Evolutionary conservation across 1,284 basidiomycete genomes (phyloP).

Genomic region (Malassezia arunalokei): DNA sequence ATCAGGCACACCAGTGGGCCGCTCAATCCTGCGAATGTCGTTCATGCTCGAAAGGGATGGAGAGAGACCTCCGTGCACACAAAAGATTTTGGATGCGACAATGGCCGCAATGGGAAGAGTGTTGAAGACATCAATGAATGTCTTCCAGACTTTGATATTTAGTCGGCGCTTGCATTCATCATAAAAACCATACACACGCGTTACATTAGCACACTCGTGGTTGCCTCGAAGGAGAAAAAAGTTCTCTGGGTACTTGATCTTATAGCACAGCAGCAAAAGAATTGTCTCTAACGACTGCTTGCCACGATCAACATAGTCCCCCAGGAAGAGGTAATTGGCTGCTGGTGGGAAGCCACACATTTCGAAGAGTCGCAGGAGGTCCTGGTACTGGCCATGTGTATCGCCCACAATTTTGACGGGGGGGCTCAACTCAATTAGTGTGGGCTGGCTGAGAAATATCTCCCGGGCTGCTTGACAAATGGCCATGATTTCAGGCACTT

Average conservation of each 20-base stretch:
- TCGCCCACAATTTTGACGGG: conserved; percentile 99
- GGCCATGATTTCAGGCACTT: conserved; percentile 88
- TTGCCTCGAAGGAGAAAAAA: conserved; percentile 96
- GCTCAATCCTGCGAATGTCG: conserved; percentile 92
- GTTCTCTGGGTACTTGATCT: conserved; percentile 94
- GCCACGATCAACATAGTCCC: conserved; percentile 96
- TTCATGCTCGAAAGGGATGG: conserved; percentile 98
- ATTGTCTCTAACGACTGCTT: conserved; percentile 99
- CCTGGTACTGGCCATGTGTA: conserved; percentile 96
- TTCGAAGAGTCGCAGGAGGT: conserved; percentile 94
- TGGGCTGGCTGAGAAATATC: conserved; percentile 90
- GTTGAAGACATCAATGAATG: conserved; percentile 99
- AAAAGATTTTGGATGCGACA: conserved; percentile 98
- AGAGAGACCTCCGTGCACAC: conserved; percentile 93
- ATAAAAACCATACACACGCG: conserved; percentile 98
- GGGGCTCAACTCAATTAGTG: conserved; percentile 89
- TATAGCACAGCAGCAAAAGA: conserved; percentile 89
- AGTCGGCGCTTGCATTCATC: conserved; percentile 99
- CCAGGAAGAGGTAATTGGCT: conserved; percentile 95
- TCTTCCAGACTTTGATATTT: conserved; percentile 99
- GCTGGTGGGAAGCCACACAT: conserved; percentile 98
- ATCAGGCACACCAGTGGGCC: conserved; percentile 98
- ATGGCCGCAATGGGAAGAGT: conserved; percentile 95
- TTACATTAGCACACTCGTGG: conserved; percentile 98
- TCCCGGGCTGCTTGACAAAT: conserved; percentile 95